A percentile compares a stretch with the other conserved stretches of the same genome.
Evolutionary conservation across 257 asterid species (phyloP).

Genomic region (Solanum rostratum): DNA sequence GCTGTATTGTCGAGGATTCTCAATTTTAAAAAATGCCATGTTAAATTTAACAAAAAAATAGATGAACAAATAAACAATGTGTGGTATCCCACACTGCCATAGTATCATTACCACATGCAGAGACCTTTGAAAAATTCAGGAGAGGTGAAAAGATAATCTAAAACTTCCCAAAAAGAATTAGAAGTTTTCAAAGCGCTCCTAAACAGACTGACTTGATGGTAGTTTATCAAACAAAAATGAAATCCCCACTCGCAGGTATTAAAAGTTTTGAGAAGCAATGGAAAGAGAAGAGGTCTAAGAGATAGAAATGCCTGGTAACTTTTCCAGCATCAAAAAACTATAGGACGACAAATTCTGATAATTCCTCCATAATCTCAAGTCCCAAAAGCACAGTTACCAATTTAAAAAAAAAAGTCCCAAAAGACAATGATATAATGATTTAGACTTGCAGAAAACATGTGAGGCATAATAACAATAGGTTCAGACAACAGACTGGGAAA

Average conservation of each 20-base stretch:
- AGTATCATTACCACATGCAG: background rate
- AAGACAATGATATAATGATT: background rate
- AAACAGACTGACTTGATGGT: background rate
- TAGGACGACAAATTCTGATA: background rate
- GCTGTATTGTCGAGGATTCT: background rate
- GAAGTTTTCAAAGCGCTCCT: background rate
- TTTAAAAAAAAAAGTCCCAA: background rate
- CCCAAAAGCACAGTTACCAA: background rate
- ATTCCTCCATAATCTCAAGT: background rate
- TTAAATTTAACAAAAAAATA: background rate
- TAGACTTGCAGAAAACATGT: background rate
- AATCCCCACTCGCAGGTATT: background rate
- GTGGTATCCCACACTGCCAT: background rate
- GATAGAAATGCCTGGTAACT: background rate
- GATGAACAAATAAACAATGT: background rate
- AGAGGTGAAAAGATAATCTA: background rate
- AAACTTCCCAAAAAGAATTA: background rate
- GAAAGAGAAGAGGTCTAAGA: background rate
- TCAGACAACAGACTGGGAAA: background rate
- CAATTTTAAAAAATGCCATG: background rate
- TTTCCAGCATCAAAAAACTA: background rate
- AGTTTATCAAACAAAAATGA: background rate
- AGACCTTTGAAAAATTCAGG: background rate
- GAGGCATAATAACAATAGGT: background rate
- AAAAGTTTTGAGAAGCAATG: background rate